Conservation (phyloP, 805 yeast species). For the Ogataea ganodermae region DNA sequence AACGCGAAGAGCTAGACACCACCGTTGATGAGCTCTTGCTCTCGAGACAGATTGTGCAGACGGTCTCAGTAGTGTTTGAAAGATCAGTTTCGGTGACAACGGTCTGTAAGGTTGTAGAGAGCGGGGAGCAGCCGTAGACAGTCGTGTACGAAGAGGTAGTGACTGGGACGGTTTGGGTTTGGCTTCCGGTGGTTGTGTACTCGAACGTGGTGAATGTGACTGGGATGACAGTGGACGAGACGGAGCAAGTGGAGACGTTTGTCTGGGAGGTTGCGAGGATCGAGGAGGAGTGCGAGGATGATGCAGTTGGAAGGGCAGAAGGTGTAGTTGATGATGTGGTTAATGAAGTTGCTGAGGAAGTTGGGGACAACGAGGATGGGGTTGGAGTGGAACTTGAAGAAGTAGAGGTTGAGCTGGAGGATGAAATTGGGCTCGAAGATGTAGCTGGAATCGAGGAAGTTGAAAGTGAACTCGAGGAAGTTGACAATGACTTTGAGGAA, state of each 20-base stretch:
- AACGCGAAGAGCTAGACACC: neutral
- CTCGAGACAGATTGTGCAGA: conserved; percentile 11
- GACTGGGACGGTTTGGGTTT: neutral
- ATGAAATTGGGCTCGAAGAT: neutral
- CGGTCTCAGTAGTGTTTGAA: conserved; percentile 9
- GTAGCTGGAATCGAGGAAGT: neutral
- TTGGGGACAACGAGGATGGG: neutral
- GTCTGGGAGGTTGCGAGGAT: conserved; percentile 1
- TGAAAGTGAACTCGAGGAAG: conserved; percentile 1
- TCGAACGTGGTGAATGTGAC: conserved; percentile 4
- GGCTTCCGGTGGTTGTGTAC: neutral
- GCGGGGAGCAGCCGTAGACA: conserved; percentile 7
- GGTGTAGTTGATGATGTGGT: neutral
- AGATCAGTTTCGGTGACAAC: conserved; percentile 3
- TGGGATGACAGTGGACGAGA: conserved; percentile 1
- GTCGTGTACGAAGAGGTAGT: neutral
- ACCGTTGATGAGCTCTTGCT: no score
- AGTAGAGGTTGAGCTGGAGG: neutral
- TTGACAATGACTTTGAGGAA: conserved; percentile 5
- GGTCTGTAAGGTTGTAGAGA: neutral
- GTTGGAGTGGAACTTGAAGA: conserved; percentile 1
- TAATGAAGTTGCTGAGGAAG: conserved; percentile 1
- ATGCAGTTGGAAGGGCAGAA: conserved; percentile 3
- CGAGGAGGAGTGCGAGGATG: conserved; percentile 5
- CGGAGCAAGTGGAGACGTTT: no score